These are phyloP conservation scores for Triangularia verruculosa DNA, from an alignment of 2,329 filamentous ascomycete genomes.

Conservation along the genomic window DNA sequence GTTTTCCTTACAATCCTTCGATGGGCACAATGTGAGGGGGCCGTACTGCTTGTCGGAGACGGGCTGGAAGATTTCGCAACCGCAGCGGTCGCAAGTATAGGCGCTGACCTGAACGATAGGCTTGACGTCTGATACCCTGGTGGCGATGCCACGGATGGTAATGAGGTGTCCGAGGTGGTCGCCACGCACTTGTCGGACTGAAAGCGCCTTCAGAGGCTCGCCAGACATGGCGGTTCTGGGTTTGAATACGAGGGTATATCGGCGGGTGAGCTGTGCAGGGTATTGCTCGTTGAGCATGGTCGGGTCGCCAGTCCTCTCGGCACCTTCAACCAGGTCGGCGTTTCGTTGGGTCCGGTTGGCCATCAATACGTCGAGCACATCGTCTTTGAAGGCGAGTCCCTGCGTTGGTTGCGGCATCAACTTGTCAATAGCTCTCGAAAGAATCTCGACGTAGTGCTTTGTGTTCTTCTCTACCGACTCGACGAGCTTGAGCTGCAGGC, in stretches of 20 bases:
- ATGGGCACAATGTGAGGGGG: conserved; percentile 82
- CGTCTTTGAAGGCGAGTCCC: conserved; percentile 91
- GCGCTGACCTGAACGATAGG: conserved; percentile 96
- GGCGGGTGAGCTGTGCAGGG: conserved; percentile 83
- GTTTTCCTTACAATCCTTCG: conserved; percentile 83
- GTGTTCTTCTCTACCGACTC: conserved; percentile 87
- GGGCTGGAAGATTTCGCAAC: conserved; percentile 96
- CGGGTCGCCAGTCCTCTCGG: conserved; percentile 63
- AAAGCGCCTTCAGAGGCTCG: conserved; percentile 62
- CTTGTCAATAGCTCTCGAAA: conserved; percentile 84
- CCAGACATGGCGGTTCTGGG: conserved; percentile 72
- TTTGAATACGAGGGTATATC: conserved; percentile 96
- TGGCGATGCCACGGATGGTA: conserved; percentile 90
- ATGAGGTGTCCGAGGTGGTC: conserved; percentile 92
- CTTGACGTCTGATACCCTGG: conserved; percentile 95
- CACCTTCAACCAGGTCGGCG: conserved; percentile 66
- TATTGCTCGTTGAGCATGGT: conserved; percentile 72
- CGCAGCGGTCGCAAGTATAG: conserved; percentile 95
- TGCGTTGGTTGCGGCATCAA: conserved; percentile 74
- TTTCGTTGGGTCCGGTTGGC: conserved; percentile 85
- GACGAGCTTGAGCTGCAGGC: conserved; percentile 69
- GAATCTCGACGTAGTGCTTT: conserved; percentile 89
- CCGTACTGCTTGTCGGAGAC: conserved; percentile 87
- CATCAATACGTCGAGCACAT: conserved; percentile 96
- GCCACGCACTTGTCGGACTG: conserved; percentile 89